These are phyloP conservation scores for Rhodotorula paludigena DNA, from an alignment of 768 basidiomycete species.

Conservation along the genomic window DNA sequence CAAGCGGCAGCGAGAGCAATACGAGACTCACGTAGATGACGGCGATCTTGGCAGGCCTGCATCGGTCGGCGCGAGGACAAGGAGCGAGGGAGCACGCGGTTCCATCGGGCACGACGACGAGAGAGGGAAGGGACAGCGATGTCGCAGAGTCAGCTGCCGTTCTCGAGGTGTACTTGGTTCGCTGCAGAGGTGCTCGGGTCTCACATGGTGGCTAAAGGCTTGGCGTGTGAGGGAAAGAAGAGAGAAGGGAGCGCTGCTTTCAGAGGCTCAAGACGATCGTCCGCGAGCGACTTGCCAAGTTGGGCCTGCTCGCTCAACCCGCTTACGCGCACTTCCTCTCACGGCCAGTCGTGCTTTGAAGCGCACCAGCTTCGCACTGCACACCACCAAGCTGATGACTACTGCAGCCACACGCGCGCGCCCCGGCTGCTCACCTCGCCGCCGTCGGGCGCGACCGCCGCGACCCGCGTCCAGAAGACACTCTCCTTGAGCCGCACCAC, in stretches of 20 bases:
- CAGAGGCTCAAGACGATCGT: not conserved
- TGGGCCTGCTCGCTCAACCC: not conserved
- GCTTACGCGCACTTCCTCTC: not conserved
- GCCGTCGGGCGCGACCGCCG: constrained; percentile 27
- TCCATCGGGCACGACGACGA: not conserved
- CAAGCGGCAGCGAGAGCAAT: not conserved
- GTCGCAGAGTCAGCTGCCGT: too few species aligned
- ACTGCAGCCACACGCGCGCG: constrained; percentile 31
- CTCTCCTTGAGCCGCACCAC: constrained; percentile 37
- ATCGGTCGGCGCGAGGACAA: constrained; percentile 39
- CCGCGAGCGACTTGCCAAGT: too few species aligned
- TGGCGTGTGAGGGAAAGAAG: not conserved
- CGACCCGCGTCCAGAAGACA: constrained; percentile 38
- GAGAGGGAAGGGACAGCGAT: too few species aligned
- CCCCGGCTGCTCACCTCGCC: constrained; percentile 14
- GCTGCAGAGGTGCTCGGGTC: not conserved
- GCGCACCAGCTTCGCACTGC: too few species aligned
- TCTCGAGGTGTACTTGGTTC: too few species aligned
- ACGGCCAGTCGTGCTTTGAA: not conserved
- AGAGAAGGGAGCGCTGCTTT: not conserved
- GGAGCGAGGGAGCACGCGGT: constrained; percentile 39
- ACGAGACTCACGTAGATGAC: constrained; percentile 19
- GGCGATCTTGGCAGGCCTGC: constrained; percentile 10
- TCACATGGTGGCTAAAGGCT: too few species aligned
- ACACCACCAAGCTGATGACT: not conserved